Conservation (phyloP, 345 rosid species). For the Salix dunnii region DNA sequence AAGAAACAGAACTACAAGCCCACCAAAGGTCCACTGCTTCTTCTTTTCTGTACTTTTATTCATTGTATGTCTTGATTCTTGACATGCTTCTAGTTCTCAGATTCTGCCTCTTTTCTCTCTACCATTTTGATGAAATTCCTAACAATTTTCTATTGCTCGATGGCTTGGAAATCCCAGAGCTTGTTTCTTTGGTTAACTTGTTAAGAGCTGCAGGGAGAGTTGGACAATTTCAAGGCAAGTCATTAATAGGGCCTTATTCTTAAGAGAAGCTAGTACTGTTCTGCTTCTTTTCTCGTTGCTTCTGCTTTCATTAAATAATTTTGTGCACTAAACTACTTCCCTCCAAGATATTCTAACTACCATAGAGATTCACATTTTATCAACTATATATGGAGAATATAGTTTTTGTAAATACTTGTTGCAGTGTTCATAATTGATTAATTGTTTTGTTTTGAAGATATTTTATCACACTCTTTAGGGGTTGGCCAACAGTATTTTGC, state of each 20-base stretch:
- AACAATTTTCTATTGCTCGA: slow-evolving; percentile 57
- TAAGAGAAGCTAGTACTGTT: neutral
- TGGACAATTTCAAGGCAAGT: slow-evolving; percentile 85
- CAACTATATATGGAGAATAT: neutral
- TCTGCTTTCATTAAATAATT: neutral
- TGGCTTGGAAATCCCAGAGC: slow-evolving; percentile 54
- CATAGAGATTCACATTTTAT: neutral
- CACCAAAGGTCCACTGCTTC: neutral
- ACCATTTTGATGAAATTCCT: slow-evolving; percentile 54
- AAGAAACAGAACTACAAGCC: neutral
- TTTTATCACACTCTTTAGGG: neutral
- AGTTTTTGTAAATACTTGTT: neutral
- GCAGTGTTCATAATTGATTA: neutral
- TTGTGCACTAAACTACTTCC: neutral
- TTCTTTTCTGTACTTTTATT: neutral
- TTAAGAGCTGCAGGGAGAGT: slow-evolving; percentile 67
- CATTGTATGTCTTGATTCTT: neutral
- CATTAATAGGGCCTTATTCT: neutral
- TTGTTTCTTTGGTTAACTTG: slow-evolving; percentile 68
- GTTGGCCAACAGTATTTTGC: neutral
- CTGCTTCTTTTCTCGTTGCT: neutral
- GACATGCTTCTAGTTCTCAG: slow-evolving; percentile 1
- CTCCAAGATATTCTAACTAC: neutral
- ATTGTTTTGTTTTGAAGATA: neutral
- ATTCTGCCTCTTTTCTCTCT: slow-evolving; percentile 19